A percentile compares a stretch with the other conserved stretches of the same genome.
These are phyloP conservation scores for Cicer chorassanicum DNA, from an alignment of 306 rosid genomes.

Conservation along the genomic window DNA sequence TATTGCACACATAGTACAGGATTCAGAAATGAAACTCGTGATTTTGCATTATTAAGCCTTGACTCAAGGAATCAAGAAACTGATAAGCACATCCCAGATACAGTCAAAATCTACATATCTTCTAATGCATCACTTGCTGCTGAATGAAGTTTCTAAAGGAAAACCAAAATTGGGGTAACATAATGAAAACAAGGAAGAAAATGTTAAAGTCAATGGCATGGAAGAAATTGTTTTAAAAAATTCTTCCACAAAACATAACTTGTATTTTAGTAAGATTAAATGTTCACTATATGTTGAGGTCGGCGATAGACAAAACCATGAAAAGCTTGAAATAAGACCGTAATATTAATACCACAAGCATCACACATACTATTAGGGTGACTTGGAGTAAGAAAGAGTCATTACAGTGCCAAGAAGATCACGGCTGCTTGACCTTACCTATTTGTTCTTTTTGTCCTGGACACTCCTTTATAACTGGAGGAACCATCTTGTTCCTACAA, in stretches of 20 bases:
- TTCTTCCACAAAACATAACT: conserved; percentile 32
- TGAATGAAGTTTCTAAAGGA: background rate
- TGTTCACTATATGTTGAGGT: conserved; percentile 9
- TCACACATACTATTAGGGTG: background rate
- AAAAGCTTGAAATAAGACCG: conserved; percentile 35
- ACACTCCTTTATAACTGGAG: conserved; percentile 51
- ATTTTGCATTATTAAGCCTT: conserved; percentile 16
- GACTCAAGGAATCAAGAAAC: conserved; percentile 26
- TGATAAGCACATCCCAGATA: conserved; percentile 28
- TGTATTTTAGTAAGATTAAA: conserved; percentile 12
- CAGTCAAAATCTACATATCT: conserved; percentile 17
- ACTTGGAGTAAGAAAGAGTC: background rate
- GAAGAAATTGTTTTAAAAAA: conserved; percentile 23
- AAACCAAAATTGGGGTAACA: conserved; percentile 33
- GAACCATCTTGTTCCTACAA: conserved; percentile 50
- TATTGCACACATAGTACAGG: background rate
- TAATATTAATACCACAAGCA: conserved; percentile 9
- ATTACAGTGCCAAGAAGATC: conserved; percentile 30
- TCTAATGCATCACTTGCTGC: conserved; percentile 9
- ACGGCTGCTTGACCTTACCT: conserved; percentile 54
- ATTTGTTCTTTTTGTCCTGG: conserved; percentile 57
- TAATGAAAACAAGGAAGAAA: conserved; percentile 18
- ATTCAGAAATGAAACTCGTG: conserved; percentile 5
- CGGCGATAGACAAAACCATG: background rate
- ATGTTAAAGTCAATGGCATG: conserved; percentile 15